These are phyloP conservation scores for Tricholoma terreum DNA, from an alignment of 768 basidiomycete species.

Conservation along the genomic window DNA sequence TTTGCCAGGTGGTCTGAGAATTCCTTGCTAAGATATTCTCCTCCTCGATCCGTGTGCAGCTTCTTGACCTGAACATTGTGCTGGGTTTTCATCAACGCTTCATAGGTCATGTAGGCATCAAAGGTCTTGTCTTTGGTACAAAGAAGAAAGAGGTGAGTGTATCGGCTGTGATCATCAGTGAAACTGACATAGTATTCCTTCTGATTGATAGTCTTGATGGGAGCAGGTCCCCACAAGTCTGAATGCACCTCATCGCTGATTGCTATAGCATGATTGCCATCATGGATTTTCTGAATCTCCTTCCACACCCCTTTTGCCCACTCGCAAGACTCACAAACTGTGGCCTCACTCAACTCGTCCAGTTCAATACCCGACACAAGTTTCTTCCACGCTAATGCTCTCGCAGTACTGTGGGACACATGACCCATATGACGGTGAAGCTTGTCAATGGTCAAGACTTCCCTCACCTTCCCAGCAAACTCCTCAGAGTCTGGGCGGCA, in stretches of 20 bases:
- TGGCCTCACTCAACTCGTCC: constrained; percentile 14
- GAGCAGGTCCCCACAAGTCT: constrained; percentile 38
- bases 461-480: constrained; percentile 4
- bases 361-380: constrained; percentile 26
- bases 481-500: neutral
- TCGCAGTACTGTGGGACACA: constrained; percentile 18
- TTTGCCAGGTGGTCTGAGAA: constrained; percentile 21
- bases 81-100: constrained; percentile 24
- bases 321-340: constrained; percentile 27
- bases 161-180: constrained; percentile 30
- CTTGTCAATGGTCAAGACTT: constrained; percentile 13
- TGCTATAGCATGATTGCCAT: constrained; percentile 13
- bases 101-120: constrained; percentile 21
- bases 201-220: constrained; percentile 15
- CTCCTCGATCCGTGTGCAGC: constrained; percentile 31
- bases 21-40: constrained; percentile 30
- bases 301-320: constrained; percentile 29
- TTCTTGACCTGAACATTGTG: constrained; percentile 21
- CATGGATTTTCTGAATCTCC: constrained; percentile 22
- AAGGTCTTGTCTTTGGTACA: constrained; percentile 26
- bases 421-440: constrained; percentile 28
- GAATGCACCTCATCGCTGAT: constrained; percentile 32
- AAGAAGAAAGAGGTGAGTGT: constrained; percentile 12
- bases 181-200: constrained; percentile 30
- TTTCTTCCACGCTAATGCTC: constrained; percentile 21